These are phyloP conservation scores for Combretum micranthum DNA, from an alignment of 345 rosid genomes.

Conservation along the genomic window DNA sequence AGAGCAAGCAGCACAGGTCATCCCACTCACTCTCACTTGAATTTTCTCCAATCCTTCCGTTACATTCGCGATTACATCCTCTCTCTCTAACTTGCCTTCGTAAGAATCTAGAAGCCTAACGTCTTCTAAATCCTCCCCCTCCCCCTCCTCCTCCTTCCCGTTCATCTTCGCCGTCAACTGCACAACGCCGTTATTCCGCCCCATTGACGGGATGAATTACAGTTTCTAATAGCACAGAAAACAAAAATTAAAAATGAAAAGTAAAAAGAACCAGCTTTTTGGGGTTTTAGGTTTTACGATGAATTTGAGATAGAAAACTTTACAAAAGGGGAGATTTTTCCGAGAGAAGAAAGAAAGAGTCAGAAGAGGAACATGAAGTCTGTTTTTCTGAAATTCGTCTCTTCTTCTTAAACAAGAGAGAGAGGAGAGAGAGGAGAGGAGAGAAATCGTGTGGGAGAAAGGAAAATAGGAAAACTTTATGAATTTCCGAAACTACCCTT, in stretches of 20 bases:
- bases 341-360: neutral
- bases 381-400: too few relatives aligned
- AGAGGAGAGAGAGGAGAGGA: neutral
- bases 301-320: neutral
- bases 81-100: conserved; percentile 18
- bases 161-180: conserved; percentile 39
- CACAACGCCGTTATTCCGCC: conserved; percentile 57
- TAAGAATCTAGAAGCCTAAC: conserved; percentile 81
- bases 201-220: conserved; percentile 27
- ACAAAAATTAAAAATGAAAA: neutral
- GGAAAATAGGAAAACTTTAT: too few relatives aligned
- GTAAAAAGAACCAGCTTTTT: neutral
- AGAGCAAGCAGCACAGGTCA: conserved; percentile 99
- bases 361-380: too few relatives aligned
- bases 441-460: too few relatives aligned
- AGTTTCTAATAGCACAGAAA: neutral
- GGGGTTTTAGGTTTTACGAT: too few relatives aligned
- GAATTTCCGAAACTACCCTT: too few relatives aligned
- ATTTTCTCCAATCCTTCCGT: conserved; percentile 45
- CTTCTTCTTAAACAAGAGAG: neutral
- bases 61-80: conserved; percentile 8
- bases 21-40: conserved; percentile 84
- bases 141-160: too few relatives aligned
- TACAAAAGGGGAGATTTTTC: neutral
- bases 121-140: conserved; percentile 49